Base-by-base conservation (phyloP, 2,329 filamentous ascomycete genomes). In the Magnaporthiopsis rhizophila region DNA sequence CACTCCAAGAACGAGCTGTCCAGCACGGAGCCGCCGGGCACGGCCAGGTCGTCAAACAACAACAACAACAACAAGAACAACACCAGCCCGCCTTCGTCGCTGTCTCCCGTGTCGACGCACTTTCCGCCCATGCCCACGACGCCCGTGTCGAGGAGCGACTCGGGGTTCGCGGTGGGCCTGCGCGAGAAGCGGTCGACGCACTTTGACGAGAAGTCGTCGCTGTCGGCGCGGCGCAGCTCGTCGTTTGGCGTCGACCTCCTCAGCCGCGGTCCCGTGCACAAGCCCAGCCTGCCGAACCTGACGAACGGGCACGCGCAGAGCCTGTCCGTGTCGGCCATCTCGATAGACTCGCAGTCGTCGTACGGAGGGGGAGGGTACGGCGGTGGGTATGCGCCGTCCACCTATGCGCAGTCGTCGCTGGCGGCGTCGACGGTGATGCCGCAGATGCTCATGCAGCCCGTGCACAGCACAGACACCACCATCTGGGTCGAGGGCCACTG, bases 171-270 rank as follows among this genome's bases (percentile, higher is more conserved):
- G 64, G 89, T 87, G 90, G 24, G 96, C 91, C 80, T 99, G 65
- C 87, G 92, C 38, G 95, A 98, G 77, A 99, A 98, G 79, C 86
- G 94, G 62, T 98, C 95, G 3, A 93, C 91, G 1, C 92, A 97
- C 74, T 97, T 98, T 69, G 90, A 95, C 71, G 86, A 89, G 67
- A 79, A 83, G 68, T 89, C 89, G 28, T 3, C 28, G 28, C 28
- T 30, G 28, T 30, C 28, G 28, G 28, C 28, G n/a, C 86, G 93
- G 66, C 86, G 94, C 68, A 97, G 93, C 78, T 96, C 93, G n/a
- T 96, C 93, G 1, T 96, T 97, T 75, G 91, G 89, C 36, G 81
- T 93, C 72, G 91, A 91, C 69, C 21, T 26, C 21, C 21, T 26
- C 28, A 45, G 45, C 73, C 83, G 87, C 69, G 83, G 82, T 53